Percentiles rank a stretch among this genome's conserved stretches.
Conservation (phyloP, 805 yeast species). For the Zygoascus flipseniorum region DNA sequence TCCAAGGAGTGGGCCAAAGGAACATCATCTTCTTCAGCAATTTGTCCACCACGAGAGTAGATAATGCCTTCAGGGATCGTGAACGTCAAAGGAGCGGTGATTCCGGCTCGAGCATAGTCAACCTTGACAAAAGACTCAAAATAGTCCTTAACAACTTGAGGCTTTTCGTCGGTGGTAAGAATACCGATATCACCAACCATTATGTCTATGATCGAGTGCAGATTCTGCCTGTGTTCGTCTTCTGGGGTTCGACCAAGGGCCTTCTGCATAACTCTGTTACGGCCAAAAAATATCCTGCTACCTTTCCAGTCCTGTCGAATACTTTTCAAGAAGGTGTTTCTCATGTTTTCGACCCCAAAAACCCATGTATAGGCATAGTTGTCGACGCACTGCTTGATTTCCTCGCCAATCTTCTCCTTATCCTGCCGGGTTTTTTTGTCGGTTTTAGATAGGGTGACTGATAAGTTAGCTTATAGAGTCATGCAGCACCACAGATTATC, state of each 20-base stretch:
- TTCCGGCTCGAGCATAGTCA: conserved; percentile 87
- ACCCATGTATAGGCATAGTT: conserved; percentile 75
- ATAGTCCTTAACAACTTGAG: conserved; percentile 83
- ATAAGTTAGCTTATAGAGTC: neutral
- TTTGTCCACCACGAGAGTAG: conserved; percentile 92
- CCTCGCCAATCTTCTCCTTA: conserved; percentile 86
- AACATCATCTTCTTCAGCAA: conserved; percentile 83
- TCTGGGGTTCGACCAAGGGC: conserved; percentile 83
- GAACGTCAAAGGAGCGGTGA: conserved; percentile 74
- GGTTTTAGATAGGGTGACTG: conserved; percentile 87
- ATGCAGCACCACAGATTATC: neutral
- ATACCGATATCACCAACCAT: conserved; percentile 79
- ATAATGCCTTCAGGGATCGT: conserved; percentile 83
- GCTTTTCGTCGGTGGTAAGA: conserved; percentile 80
- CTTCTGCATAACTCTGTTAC: conserved; percentile 85
- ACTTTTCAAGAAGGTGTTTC: conserved; percentile 92
- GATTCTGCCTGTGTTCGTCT: conserved; percentile 82
- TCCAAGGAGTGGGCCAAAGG: conserved; percentile 96
- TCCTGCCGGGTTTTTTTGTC: conserved; percentile 93
- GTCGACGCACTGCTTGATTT: conserved; percentile 75
- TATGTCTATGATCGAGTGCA: conserved; percentile 56
- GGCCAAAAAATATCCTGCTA: conserved; percentile 81
- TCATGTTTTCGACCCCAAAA: conserved; percentile 78
- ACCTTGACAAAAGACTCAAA: conserved; percentile 67
- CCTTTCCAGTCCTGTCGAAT: conserved; percentile 91